These are phyloP conservation scores for Aspergillus versicolor DNA, from an alignment of 2,329 filamentous ascomycete genomes.

Conservation along the genomic window DNA sequence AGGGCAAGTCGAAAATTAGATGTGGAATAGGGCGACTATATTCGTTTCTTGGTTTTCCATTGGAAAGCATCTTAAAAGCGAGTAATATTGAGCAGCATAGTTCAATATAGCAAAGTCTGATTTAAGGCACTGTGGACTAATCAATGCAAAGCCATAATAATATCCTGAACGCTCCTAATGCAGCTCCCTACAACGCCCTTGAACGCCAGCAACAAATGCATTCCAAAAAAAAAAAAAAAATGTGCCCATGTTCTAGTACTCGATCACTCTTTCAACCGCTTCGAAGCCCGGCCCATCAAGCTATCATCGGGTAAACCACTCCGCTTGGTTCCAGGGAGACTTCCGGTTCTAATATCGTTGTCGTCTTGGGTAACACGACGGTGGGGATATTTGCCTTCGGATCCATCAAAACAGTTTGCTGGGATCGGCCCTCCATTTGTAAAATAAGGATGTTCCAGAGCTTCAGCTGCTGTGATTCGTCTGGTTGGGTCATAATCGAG, in stretches of 20 bases:
- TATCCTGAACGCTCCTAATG: background rate
- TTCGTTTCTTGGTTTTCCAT: no score
- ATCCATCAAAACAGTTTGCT: constrained; percentile 85
- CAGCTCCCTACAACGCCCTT: background rate
- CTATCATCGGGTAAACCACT: constrained; percentile 81
- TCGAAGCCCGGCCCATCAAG: constrained; percentile 57
- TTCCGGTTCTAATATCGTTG: constrained; percentile 89
- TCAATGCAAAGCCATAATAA: background rate
- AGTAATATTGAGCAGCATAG: background rate
- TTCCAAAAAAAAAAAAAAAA: background rate
- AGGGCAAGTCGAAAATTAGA: no score
- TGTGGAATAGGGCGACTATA: no score
- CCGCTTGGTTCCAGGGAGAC: constrained; percentile 85
- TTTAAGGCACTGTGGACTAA: background rate
- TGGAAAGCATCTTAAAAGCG: no score
- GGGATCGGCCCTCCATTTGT: constrained; percentile 66
- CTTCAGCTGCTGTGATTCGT: constrained; percentile 81
- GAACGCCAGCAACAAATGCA: background rate
- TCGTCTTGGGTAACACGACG: constrained; percentile 90
- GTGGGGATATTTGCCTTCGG: constrained; percentile 85
- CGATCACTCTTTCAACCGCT: constrained; percentile 53
- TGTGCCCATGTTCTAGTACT: background rate
- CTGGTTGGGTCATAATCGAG: constrained; percentile 92
- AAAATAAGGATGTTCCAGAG: constrained; percentile 90
- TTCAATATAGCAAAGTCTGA: background rate